Evolutionary conservation across 192 early-diverging fungal genomes (phyloP).

Genomic region (Neocallimastix lanati): DNA sequence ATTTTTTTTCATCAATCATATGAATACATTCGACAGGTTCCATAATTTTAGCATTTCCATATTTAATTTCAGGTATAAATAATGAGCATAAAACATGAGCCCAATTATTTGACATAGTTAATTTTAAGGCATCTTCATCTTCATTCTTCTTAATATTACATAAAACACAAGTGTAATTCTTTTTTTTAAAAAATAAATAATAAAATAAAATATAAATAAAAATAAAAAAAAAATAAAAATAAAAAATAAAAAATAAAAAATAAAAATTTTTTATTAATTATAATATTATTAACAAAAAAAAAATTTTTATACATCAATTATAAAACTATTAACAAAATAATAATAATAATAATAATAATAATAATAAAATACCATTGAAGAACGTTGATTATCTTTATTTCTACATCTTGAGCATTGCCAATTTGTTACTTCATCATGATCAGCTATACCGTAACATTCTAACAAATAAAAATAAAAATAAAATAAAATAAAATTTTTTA

Average conservation of each 20-base stretch:
- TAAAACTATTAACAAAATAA: too few relatives aligned
- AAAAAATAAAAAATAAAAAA: slow-evolving; percentile 20
- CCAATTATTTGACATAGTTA: slow-evolving; percentile 59
- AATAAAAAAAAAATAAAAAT: slow-evolving; percentile 25
- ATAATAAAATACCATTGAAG: neutral
- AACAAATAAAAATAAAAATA: too few relatives aligned
- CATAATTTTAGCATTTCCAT: slow-evolving; percentile 15
- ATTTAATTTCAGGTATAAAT: slow-evolving; percentile 28
- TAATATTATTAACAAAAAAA: too few relatives aligned
- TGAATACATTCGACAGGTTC: slow-evolving; percentile 26
- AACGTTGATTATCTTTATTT: neutral
- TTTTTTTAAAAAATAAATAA: slow-evolving; percentile 22
- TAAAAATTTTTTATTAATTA: too few relatives aligned
- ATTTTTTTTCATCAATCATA: slow-evolving; percentile 14
- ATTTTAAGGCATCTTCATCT: slow-evolving; percentile 32
- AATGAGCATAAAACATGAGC: slow-evolving; percentile 50
- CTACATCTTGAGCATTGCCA: neutral
- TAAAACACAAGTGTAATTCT: slow-evolving; percentile 40
- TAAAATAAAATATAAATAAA: slow-evolving; percentile 20
- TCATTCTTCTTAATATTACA: slow-evolving; percentile 21
- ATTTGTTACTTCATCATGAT: neutral
- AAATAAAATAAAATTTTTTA: too few relatives aligned
- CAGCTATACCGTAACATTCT: neutral
- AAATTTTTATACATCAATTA: too few relatives aligned
- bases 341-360: too few relatives aligned